phyloP scores from a whole-genome alignment of 2,329 filamentous ascomycete genomes.

The Immersiporthe knoxdaviesiana region DNA sequence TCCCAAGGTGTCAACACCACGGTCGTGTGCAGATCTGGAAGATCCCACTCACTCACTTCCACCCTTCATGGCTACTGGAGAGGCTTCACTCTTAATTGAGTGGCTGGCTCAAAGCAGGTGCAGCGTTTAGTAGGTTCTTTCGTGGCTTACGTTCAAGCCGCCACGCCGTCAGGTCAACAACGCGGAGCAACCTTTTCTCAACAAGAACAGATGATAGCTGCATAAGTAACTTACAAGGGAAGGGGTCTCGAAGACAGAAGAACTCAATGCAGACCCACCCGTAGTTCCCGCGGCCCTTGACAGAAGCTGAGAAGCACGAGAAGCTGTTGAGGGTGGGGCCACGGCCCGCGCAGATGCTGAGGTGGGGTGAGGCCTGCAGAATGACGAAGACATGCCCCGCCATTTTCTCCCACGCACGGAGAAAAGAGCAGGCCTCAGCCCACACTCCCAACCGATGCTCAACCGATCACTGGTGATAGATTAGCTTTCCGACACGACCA shows the following conservation, averaged over 20 bases:
- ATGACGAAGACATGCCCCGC: slow-evolving; percentile 25
- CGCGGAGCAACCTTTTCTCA: background rate
- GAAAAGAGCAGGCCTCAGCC: slow-evolving; percentile 15
- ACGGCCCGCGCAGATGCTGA: slow-evolving; percentile 11
- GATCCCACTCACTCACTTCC: background rate
- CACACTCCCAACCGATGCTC: slow-evolving; percentile 14
- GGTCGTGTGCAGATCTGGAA: background rate
- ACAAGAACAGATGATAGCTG: background rate
- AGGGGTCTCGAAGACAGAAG: slow-evolving; percentile 14
- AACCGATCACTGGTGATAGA: slow-evolving; percentile 19
- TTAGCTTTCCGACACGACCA: background rate
- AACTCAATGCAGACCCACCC: slow-evolving; percentile 22
- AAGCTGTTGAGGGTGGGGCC: slow-evolving; percentile 19
- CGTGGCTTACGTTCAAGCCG: background rate
- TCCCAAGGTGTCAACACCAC: background rate
- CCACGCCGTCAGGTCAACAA: background rate
- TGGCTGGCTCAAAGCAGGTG: background rate
- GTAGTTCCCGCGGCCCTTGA: background rate
- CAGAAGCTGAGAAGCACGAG: slow-evolving; percentile 13
- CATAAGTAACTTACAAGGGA: background rate
- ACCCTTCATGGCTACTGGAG: background rate
- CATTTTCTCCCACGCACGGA: slow-evolving; percentile 15
- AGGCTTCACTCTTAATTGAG: background rate
- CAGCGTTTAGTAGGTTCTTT: background rate
- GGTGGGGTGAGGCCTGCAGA: slow-evolving; percentile 14